These are phyloP conservation scores for Pisolithus sp. DNA, from an alignment of 768 basidiomycete genomes.

Conservation along the genomic window DNA sequence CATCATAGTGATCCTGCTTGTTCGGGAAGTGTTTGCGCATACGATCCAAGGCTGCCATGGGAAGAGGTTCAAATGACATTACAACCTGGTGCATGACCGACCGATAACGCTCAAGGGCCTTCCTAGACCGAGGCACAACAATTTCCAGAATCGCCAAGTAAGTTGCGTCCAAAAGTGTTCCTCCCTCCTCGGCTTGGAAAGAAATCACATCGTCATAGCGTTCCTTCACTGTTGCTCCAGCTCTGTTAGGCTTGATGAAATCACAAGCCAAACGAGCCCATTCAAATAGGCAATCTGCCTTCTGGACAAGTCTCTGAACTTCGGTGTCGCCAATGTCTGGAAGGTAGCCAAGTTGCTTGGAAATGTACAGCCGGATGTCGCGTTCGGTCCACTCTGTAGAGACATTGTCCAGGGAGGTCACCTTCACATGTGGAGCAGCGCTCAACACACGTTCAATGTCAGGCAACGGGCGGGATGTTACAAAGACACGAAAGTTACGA, in stretches of 20 bases:
- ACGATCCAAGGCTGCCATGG: too few species aligned
- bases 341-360: background rate
- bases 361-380: background rate
- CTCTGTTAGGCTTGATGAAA: constrained; percentile 1
- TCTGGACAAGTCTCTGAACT: constrained; percentile 1
- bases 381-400: background rate
- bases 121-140: too few species aligned
- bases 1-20: too few species aligned
- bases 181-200: background rate
- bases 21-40: too few species aligned
- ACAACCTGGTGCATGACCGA: background rate
- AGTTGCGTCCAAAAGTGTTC: background rate
- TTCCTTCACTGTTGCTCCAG: background rate
- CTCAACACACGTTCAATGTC: constrained; percentile 16
- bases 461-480: constrained; percentile 27
- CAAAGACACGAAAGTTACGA: constrained; percentile 31
- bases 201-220: background rate
- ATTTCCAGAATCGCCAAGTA: background rate
- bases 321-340: background rate
- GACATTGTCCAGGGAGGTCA: background rate
- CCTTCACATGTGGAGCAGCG: background rate
- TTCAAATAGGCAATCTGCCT: constrained; percentile 15
- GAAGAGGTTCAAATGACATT: too few species aligned
- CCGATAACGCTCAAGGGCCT: background rate
- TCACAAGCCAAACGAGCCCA: constrained; percentile 17